Evolutionary conservation across 176 grass and related monocot species (phyloP).

Genomic region (Neostapfia colusana): DNA sequence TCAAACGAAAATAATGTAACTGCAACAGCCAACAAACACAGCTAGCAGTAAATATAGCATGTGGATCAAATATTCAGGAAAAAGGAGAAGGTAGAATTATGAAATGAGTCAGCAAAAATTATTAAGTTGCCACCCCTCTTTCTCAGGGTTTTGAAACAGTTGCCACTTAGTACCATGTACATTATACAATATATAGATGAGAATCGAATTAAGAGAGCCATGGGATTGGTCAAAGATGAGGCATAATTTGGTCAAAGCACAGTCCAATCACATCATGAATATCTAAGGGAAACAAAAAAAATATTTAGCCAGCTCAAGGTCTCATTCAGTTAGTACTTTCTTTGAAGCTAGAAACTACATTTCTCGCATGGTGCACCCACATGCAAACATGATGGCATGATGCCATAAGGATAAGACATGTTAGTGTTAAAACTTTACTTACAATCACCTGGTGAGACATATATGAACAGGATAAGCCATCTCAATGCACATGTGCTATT

Average conservation of each 20-base stretch:
- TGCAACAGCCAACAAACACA: slow-evolving; percentile 19
- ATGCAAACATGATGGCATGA: slow-evolving; percentile 21
- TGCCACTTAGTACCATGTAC: neutral
- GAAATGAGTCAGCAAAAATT: slow-evolving; percentile 7
- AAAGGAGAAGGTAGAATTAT: slow-evolving; percentile 13
- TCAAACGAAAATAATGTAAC: slow-evolving; percentile 17
- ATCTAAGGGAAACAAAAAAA: neutral
- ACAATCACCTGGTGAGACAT: neutral
- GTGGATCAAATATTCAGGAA: slow-evolving; percentile 10
- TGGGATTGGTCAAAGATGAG: neutral
- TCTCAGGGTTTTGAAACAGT: neutral
- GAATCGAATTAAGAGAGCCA: neutral
- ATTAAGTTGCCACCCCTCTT: neutral
- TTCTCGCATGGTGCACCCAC: neutral
- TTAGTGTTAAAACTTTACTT: neutral
- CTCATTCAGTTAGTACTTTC: slow-evolving; percentile 16
- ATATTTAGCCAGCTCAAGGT: neutral
- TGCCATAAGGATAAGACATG: neutral
- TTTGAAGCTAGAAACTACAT: slow-evolving; percentile 22
- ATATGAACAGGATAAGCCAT: slow-evolving; percentile 1
- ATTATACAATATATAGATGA: neutral
- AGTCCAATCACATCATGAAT: neutral
- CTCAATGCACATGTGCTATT: slow-evolving; percentile 10
- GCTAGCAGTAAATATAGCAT: slow-evolving; percentile 7
- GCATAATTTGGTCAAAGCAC: neutral